phyloP scores from a whole-genome alignment of 768 basidiomycete species.

The Leucogyrophana mollusca region DNA sequence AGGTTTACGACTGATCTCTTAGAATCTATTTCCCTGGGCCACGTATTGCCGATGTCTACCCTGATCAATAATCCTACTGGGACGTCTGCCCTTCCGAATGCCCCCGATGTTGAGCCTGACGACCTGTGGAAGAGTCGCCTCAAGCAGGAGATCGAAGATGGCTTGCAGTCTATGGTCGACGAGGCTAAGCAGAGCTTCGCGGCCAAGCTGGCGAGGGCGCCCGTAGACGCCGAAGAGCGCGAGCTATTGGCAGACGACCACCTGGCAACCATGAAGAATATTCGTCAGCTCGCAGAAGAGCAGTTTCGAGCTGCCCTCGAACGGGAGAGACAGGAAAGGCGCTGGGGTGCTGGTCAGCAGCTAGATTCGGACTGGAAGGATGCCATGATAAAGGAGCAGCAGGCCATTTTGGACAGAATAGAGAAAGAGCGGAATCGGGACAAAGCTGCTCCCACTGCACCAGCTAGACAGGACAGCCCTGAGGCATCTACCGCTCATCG shows the following conservation, averaged over 20 bases:
- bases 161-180: conserved; percentile 41
- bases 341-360: conserved; percentile 42
- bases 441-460: conserved; percentile 9
- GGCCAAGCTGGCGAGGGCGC: conserved; percentile 44
- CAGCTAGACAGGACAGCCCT: conserved; percentile 5
- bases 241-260: conserved; percentile 40
- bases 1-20: neutral
- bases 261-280: conserved; percentile 38
- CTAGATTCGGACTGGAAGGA: conserved; percentile 33
- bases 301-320: conserved; percentile 43
- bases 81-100: conserved; percentile 7
- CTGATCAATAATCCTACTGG: conserved; percentile 16
- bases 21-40: conserved; percentile 6
- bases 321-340: conserved; percentile 49
- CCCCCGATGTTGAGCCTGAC: conserved; percentile 45
- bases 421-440: conserved; percentile 34
- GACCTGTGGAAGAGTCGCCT: conserved; percentile 52
- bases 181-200: conserved; percentile 63
- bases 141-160: conserved; percentile 51
- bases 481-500: conserved; percentile 9
- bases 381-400: conserved; percentile 34
- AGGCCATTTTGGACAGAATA: conserved; percentile 48
- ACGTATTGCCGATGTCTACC: conserved; percentile 20
- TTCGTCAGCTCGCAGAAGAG: conserved; percentile 45
- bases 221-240: conserved; percentile 31